Percentiles rank a stretch among this genome's conserved stretches.
Conservation (phyloP, 306 rosid species). For the Quercus glauca region DNA sequence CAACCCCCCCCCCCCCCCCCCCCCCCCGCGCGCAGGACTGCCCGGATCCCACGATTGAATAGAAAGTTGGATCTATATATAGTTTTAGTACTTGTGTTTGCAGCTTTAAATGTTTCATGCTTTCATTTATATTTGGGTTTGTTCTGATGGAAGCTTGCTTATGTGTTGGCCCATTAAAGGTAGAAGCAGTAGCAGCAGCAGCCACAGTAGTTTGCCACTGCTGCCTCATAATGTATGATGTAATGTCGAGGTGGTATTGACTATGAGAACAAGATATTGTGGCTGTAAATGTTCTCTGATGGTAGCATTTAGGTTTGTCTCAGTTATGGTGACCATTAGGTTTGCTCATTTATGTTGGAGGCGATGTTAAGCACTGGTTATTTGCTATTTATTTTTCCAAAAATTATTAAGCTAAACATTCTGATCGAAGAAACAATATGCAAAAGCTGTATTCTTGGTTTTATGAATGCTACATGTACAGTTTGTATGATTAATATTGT, state of each 20-base stretch:
- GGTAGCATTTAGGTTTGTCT: not conserved
- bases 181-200: constrained; percentile 84
- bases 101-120: not conserved
- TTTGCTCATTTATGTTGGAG: not conserved
- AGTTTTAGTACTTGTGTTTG: not conserved
- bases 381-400: not conserved
- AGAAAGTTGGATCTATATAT: no score
- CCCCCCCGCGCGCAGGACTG: no score
- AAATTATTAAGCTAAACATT: not conserved
- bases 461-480: not conserved
- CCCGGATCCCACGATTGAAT: no score
- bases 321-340: not conserved
- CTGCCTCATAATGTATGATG: constrained; percentile 51
- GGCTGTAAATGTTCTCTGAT: constrained; percentile 12
- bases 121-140: not conserved
- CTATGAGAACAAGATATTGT: constrained; percentile 10
- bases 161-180: constrained; percentile 74
- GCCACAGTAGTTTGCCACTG: constrained; percentile 81
- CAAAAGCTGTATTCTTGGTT: not conserved
- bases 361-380: not conserved
- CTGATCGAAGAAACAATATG: not conserved
- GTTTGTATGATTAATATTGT: not conserved
- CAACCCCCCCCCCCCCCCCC: no score
- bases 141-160: not conserved
- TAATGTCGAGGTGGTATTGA: constrained; percentile 13